phyloP scores from a whole-genome alignment of 441 rosid species.

The Arabidopsis lyrata region DNA sequence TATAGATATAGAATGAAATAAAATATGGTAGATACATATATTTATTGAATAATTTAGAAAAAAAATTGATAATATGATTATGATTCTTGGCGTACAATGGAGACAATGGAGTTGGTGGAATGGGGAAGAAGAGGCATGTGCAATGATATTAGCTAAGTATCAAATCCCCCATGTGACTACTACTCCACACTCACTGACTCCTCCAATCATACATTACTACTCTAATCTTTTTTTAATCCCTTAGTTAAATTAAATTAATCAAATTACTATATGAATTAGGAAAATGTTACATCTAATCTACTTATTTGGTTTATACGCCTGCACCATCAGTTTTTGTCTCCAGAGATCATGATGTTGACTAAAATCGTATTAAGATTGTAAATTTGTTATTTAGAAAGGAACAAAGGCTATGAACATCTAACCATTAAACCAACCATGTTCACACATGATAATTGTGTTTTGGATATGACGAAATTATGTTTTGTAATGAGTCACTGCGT shows the following conservation, averaged over 20 bases:
- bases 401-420: not conserved
- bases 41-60: constrained; percentile 1
- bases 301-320: constrained; percentile 20
- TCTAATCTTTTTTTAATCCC: not conserved
- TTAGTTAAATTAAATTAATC: constrained; percentile 3
- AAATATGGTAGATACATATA: constrained; percentile 19
- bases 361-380: constrained; percentile 4
- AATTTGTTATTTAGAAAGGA: not conserved
- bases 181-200: constrained; percentile 39
- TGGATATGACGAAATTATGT: not conserved
- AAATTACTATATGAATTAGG: not conserved
- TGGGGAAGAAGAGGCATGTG: constrained; percentile 44
- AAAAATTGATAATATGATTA: not conserved
- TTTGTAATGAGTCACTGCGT: constrained; percentile 19
- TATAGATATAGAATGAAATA: not conserved
- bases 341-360: constrained; percentile 7
- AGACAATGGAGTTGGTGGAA: constrained; percentile 46
- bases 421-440: constrained; percentile 12
- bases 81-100: constrained; percentile 39
- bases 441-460: constrained; percentile 15
- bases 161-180: constrained; percentile 47
- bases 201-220: constrained; percentile 42
- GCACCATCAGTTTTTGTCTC: constrained; percentile 27
- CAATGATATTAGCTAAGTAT: constrained; percentile 39
- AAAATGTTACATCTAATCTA: constrained; percentile 30